Base-by-base conservation (phyloP, 208 protist genomes). In the Cochliopodium minus region DNA sequence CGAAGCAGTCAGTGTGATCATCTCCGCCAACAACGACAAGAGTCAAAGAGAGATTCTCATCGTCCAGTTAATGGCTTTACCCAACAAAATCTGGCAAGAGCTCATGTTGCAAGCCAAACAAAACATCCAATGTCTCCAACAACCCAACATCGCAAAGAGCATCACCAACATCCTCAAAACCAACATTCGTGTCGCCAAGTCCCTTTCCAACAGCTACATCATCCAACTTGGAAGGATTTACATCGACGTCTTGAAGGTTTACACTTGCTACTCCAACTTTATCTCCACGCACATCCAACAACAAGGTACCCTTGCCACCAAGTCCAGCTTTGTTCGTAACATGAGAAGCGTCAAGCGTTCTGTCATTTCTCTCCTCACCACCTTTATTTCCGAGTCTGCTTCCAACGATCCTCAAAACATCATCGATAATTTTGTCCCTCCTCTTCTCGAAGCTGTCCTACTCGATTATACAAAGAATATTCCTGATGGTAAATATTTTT, bases 341-440 rank as follows among this genome's bases (percentile, higher is more conserved):
- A 84, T 97, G 68, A 76, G 90, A n/a, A 65, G 86, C 0, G 79
- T 91, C 0, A 97, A 97, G 64, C 80, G 83, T 36, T 91, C 97
- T 64, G 87, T 88, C 30, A 71, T 97, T 22, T 67, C 71, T 23
- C 74, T 97, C 7, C 79, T 97, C 35, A 83, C 93, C 62, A 76
- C 70, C 20, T 97, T 93, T 70, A 74, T 97, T 23, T 65, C 76
- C 51, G 66, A 83, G 30, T 77, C 79, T 1, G n/a, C n/a, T n/a
- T n/a, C n/a, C n/a, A 66, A 83, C 6, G 79, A 94, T 48, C 49
- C 70, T 15, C 77, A 85, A 55, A 80, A 83, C 59, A 81, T 94
- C 26, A 73, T 83, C 2, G 56, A 66, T 5, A 69, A 81, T 23
- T 88, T 92, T 45, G 73, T 97, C 45, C 90, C 91, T 4, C 77